Base-by-base conservation (phyloP, 495 filamentous ascomycete species). In the Penicillium canariense region DNA sequence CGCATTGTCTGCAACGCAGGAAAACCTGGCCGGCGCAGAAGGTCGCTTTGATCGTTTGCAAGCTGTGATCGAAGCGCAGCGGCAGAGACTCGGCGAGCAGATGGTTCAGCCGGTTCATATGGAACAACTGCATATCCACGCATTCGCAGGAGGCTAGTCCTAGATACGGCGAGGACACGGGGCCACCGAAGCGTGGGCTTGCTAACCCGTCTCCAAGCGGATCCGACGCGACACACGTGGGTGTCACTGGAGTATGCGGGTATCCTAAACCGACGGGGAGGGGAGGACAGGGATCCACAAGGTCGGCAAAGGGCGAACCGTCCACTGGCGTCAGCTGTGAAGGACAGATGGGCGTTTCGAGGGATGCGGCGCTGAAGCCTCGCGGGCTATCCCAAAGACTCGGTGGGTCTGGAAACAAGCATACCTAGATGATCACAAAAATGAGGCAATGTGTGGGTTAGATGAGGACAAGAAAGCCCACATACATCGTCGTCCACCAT, bases 61-160 rank as follows among this genome's bases (percentile, higher is more conserved):
- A 62, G 40, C 66, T 69, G 23, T 70, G 68, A 26, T 77, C 75
- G 34, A 76, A 70, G 15, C 69, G 67, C 9, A 68, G 58, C 10
- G 67, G 62, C 30, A 63, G 40, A 3, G 68, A 48, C 25, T 70
- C 70, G 25, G 56, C 57, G 1, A 65, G 65, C 15, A 75, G 60
- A 18, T 70, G 63, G 15, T 66, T 72, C 18, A 77, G 56, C 18
- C 66, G 69, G 40, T 66, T 67, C 64, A 70, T 62, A 35, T 73
- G 62, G 48, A 68, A 68, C 12, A 68, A 55, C 15, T 73, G 66
- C 31, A 62, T 61, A 20, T 73, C 67, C 1, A 66, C 35, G 46
- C 75, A 77, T 23, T 71, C 69, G 56, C 75, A 77, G 17, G 56
- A 55, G 15, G 63, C 58, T 1, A 34, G n/a, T 0, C n/a, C 26